A percentile compares a stretch with the other conserved stretches of the same genome.
phyloP scores from a whole-genome alignment of 2,329 filamentous ascomycete species.

The Cercospora sp. region DNA sequence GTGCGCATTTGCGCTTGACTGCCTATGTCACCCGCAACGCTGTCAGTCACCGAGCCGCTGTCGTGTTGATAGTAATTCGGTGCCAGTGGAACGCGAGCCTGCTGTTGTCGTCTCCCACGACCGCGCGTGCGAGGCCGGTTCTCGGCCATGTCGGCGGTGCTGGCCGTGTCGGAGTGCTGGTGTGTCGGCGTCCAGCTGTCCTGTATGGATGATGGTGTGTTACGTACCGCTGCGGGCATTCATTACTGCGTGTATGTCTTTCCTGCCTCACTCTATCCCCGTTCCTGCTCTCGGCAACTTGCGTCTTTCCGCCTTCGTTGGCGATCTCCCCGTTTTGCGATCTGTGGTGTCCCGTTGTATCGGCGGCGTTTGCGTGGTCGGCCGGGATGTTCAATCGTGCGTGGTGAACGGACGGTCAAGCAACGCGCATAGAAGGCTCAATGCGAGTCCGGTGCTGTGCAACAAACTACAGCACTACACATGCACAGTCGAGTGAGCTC shows the following conservation, averaged over 20 bases:
- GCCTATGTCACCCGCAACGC: constrained; percentile 23
- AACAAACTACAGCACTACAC: constrained; percentile 1
- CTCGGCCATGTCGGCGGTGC: constrained; percentile 1
- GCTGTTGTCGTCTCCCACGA: constrained; percentile 8
- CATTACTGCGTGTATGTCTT: constrained; percentile 6
- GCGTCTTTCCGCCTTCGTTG: neutral
- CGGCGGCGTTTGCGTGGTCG: neutral
- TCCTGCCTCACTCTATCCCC: constrained; percentile 1
- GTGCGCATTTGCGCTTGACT: constrained; percentile 45
- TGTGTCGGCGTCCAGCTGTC: neutral
- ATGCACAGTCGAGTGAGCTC: constrained; percentile 6
- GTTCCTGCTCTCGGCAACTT: neutral
- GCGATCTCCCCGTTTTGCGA: neutral
- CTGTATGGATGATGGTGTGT: neutral
- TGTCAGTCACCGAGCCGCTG: constrained; percentile 23
- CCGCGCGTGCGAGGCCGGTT: constrained; percentile 6
- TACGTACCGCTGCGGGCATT: constrained; percentile 20
- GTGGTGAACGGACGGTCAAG: neutral
- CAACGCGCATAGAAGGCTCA: neutral
- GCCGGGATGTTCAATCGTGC: neutral
- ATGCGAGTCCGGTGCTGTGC: constrained; percentile 1
- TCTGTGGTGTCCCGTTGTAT: neutral
- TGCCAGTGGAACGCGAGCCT: constrained; percentile 6
- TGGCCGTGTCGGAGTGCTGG: neutral
- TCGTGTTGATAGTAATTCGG: constrained; percentile 1